Percentiles rank a stretch among this genome's conserved stretches.
Evolutionary conservation across 805 yeast species (phyloP).

Genomic region (Barnettozyma siamensis): DNA sequence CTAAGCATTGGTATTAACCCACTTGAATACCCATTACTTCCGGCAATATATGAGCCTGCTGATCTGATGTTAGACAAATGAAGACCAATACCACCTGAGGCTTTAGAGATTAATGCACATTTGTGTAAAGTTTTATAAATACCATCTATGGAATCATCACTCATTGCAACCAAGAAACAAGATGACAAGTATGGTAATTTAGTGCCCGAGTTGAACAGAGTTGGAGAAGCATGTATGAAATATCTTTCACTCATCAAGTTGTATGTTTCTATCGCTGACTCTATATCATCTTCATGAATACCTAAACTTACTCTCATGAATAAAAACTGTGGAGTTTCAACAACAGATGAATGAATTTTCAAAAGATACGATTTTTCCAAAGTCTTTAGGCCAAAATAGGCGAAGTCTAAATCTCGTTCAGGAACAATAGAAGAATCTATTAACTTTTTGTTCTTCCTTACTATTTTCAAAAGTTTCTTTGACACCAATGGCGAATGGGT

Average conservation of each 20-base stretch:
- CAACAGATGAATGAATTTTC: conserved; percentile 53
- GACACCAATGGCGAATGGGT: conserved; percentile 58
- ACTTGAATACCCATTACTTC: conserved; percentile 88
- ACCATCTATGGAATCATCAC: conserved; percentile 93
- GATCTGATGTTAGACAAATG: conserved; percentile 86
- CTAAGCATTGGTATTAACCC: conserved; percentile 94
- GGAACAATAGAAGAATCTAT: conserved; percentile 69
- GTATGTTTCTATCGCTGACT: conserved; percentile 74
- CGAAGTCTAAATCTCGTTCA: conserved; percentile 71
- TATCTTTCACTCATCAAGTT: conserved; percentile 79
- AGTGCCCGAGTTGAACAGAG: conserved; percentile 91
- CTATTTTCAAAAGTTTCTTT: conserved; percentile 54
- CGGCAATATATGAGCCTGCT: conserved; percentile 85
- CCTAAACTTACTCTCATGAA: conserved; percentile 91
- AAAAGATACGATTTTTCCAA: conserved; percentile 81
- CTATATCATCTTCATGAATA: conserved; percentile 69
- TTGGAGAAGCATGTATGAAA: conserved; percentile 96
- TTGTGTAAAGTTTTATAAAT: conserved; percentile 85
- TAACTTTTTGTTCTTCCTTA: conserved; percentile 55
- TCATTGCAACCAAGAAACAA: conserved; percentile 86
- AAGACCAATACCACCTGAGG: conserved; percentile 94
- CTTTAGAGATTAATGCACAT: conserved; percentile 86
- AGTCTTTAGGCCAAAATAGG: conserved; percentile 88
- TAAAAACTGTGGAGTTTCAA: conserved; percentile 90
- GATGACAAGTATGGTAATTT: conserved; percentile 82